Conservation (phyloP, 768 basidiomycete species). For the Tulasnella sp. region DNA sequence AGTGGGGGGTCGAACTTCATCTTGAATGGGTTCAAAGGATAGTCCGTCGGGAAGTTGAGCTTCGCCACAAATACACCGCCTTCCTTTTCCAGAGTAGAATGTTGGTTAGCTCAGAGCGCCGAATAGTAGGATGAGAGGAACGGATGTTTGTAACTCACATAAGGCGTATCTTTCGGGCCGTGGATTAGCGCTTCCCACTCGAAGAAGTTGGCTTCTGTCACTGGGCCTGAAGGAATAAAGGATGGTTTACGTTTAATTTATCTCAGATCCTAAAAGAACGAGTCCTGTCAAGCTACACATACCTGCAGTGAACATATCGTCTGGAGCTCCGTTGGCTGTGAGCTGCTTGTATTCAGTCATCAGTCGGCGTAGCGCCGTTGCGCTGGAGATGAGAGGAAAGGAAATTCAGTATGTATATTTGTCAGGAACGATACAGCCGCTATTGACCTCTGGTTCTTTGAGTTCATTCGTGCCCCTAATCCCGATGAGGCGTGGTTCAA, state of each 20-base stretch:
- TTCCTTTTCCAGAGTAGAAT: constrained; percentile 68
- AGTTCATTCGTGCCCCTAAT: too few species aligned
- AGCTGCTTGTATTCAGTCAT: constrained; percentile 92
- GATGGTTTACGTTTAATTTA: background rate
- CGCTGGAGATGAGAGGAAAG: constrained; percentile 12
- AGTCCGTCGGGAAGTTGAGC: constrained; percentile 85
- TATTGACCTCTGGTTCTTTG: too few species aligned
- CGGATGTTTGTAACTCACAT: constrained; percentile 40
- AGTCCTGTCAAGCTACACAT: constrained; percentile 25
- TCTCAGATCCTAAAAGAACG: background rate
- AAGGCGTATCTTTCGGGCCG: constrained; percentile 90
- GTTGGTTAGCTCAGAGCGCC: background rate
- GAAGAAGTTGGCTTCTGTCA: constrained; percentile 89
- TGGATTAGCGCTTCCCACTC: constrained; percentile 74
- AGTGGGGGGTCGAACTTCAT: constrained; percentile 98
- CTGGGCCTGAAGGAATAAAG: constrained; percentile 45
- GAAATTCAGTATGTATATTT: too few species aligned
- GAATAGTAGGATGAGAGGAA: constrained; percentile 6
- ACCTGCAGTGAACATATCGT: constrained; percentile 93
- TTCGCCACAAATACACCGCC: constrained; percentile 90
- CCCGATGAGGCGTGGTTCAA: too few species aligned
- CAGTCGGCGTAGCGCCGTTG: constrained; percentile 71
- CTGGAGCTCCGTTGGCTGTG: constrained; percentile 73
- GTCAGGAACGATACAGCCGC: too few species aligned
- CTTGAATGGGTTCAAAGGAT: constrained; percentile 97